Percentiles rank a stretch among this genome's conserved stretches.
Conservation (phyloP, 2,329 filamentous ascomycete species). For the Pseudogymnoascus sp. region DNA sequence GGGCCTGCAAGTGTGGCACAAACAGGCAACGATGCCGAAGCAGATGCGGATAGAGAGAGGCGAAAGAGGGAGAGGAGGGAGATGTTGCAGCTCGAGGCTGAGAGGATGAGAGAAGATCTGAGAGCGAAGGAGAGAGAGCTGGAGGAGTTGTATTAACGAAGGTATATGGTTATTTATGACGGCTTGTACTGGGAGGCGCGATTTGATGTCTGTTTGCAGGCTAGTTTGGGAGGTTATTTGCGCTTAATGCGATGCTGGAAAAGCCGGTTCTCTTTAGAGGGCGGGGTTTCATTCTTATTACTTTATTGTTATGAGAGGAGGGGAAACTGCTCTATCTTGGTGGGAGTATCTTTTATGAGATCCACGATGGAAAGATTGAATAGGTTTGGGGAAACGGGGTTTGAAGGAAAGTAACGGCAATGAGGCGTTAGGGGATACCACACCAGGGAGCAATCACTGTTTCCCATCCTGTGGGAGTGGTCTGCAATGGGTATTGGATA, state of each 20-base stretch:
- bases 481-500: background rate
- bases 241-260: background rate
- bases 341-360: background rate
- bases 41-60: conserved; percentile 29
- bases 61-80: conserved; percentile 54
- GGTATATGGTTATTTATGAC: conserved; percentile 2
- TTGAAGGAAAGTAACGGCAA: background rate
- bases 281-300: background rate
- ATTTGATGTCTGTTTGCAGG: background rate
- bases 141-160: conserved; percentile 19
- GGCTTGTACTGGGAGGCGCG: background rate
- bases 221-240: background rate
- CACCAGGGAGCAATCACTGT: background rate
- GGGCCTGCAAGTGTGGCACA: background rate
- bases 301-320: background rate
- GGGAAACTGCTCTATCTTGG: background rate
- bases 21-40: background rate
- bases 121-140: conserved; percentile 26
- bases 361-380: background rate
- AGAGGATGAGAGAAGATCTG: conserved; percentile 50
- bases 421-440: background rate
- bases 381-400: background rate
- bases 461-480: background rate
- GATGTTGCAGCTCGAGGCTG: conserved; percentile 62
- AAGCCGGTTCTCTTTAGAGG: background rate